Conservation (phyloP, 495 filamentous ascomycete species). For the Xylaria venustula region DNA sequence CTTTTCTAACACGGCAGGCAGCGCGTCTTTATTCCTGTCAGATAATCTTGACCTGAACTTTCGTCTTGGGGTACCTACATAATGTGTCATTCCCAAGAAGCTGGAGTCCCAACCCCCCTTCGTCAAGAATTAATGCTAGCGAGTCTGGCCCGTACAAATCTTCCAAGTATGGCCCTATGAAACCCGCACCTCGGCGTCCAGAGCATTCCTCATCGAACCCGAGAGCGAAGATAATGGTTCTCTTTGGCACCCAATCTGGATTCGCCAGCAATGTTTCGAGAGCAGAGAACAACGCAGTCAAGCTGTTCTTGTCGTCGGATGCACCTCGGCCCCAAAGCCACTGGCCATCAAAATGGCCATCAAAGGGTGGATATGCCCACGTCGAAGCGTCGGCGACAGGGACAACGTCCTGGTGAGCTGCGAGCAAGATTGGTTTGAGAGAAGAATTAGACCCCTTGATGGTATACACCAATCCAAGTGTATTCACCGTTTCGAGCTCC, state of each 20-base stretch:
- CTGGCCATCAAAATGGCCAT: conserved; percentile 58
- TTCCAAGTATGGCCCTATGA: conserved; percentile 50
- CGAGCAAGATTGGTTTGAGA: conserved; percentile 60
- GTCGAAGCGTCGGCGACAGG: conserved; percentile 56
- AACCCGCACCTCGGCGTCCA: conserved; percentile 56
- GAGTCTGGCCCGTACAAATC: conserved; percentile 54
- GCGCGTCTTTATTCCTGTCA: conserved; percentile 41
- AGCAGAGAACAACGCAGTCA: conserved; percentile 60
- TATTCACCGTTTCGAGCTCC: conserved; percentile 56
- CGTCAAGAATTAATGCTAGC: conserved; percentile 62
- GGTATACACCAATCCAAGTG: conserved; percentile 59
- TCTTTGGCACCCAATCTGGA: conserved; percentile 53
- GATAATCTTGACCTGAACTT: conserved; percentile 21
- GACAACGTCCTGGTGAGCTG: conserved; percentile 67
- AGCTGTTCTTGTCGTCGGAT: conserved; percentile 66
- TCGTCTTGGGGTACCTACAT: conserved; percentile 20
- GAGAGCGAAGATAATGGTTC: conserved; percentile 61
- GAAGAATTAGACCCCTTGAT: conserved; percentile 51
- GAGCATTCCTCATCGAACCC: conserved; percentile 67
- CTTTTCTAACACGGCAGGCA: conserved; percentile 49
- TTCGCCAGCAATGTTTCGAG: conserved; percentile 55
- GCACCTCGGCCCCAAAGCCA: conserved; percentile 63
- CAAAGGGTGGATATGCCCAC: conserved; percentile 65
- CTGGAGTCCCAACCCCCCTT: conserved; percentile 55
- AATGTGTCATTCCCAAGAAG: conserved; percentile 37